Percentiles rank a stretch among this genome's conserved stretches.
Evolutionary conservation across 768 basidiomycete genomes (phyloP).

Genomic region (Mycena chlorophos): DNA sequence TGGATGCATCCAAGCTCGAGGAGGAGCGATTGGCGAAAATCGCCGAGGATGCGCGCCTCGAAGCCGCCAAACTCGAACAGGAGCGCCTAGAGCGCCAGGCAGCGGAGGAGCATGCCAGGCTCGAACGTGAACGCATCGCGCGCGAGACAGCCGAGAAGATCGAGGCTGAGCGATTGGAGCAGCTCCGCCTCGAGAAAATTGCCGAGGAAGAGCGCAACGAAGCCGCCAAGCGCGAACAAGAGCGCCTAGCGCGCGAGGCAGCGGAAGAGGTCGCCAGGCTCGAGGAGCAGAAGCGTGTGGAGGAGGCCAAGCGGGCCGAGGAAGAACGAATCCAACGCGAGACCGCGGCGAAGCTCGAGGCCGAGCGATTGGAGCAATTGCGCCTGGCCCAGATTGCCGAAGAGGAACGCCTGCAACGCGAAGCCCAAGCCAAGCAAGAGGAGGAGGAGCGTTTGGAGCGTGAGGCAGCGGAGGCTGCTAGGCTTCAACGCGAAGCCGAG

Average conservation of each 20-base stretch:
- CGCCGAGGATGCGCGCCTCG: not conserved
- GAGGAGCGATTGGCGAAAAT: not conserved
- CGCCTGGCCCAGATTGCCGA: not conserved
- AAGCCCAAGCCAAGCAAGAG: too few species aligned
- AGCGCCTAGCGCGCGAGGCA: not conserved
- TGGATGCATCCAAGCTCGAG: not conserved
- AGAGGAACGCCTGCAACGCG: too few species aligned
- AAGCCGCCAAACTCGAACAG: not conserved
- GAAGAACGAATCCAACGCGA: not conserved
- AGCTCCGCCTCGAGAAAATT: not conserved
- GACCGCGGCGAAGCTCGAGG: not conserved
- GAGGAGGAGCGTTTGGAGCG: too few species aligned
- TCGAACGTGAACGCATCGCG: not conserved
- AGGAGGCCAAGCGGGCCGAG: too few species aligned
- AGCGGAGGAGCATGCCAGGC: not conserved
- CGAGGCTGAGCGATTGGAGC: not conserved
- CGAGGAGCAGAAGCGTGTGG: too few species aligned
- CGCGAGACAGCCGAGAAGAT: not conserved
- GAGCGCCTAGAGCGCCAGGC: not conserved
- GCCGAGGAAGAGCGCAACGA: slow-evolving; percentile 1
- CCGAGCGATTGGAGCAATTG: not conserved
- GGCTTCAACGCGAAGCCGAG: too few species aligned
- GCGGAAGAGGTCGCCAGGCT: not conserved
- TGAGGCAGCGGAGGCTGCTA: too few species aligned
- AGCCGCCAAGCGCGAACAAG: not conserved